A percentile compares a stretch with the other conserved stretches of the same genome.
Evolutionary conservation across 192 early-diverging fungal species (phyloP).

Genomic region (Coemansia sp.): DNA sequence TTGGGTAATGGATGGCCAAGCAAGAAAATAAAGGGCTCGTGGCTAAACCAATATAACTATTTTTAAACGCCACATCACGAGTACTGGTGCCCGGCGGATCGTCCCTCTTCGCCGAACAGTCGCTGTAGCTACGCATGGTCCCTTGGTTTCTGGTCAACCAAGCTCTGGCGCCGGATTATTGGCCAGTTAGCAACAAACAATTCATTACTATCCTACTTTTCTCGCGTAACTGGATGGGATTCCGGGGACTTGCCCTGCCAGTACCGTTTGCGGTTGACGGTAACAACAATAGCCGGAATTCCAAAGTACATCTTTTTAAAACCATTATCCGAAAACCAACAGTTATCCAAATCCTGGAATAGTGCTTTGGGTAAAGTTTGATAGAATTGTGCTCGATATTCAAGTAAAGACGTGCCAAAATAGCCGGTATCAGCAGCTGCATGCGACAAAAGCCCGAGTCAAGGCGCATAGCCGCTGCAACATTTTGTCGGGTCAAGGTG

Average conservation of each 20-base stretch:
- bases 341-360: too few relatives aligned
- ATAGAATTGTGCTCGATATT: neutral
- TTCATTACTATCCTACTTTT: neutral
- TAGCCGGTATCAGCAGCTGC: neutral
- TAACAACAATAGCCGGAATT: conserved; percentile 11
- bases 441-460: neutral
- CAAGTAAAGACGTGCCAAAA: neutral
- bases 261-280: neutral
- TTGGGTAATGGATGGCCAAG: too few relatives aligned
- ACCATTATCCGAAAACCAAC: neutral
- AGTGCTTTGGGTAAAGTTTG: neutral
- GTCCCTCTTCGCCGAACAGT: conserved; percentile 1
- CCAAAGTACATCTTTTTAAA: neutral
- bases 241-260: neutral
- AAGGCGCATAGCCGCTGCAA: neutral
- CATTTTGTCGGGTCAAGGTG: neutral
- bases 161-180: neutral
- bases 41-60: conserved; percentile 27
- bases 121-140: neutral
- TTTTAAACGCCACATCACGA: conserved; percentile 16
- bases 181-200: neutral
- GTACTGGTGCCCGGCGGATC: neutral
- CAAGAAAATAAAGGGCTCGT: conserved; percentile 3
- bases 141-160: neutral
- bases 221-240: conserved; percentile 2